phyloP scores from a whole-genome alignment of 352 stramenopile species.

The Thraustochytrium sp. region DNA sequence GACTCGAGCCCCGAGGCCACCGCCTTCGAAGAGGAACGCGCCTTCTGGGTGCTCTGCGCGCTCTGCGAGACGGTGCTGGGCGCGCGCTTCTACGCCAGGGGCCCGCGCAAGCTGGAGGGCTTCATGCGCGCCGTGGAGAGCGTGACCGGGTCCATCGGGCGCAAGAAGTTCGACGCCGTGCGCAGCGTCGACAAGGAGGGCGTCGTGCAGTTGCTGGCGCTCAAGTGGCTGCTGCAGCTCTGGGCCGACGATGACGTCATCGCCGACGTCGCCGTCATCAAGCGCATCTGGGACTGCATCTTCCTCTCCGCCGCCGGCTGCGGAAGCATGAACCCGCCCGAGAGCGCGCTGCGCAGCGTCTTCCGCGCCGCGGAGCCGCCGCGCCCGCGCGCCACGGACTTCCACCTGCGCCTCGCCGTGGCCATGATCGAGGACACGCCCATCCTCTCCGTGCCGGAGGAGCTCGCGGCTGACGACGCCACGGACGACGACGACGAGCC shows the following conservation, averaged over 20 bases:
- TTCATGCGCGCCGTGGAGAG: conserved; percentile 1
- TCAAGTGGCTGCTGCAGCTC: conserved; percentile 35
- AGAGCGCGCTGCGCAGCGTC: background rate
- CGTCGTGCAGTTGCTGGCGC: background rate
- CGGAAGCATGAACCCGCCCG: background rate
- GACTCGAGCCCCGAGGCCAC: background rate
- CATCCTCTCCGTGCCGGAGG: background rate
- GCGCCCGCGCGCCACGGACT: background rate
- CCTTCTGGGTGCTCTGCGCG: conserved; percentile 47
- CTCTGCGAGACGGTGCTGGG: conserved; percentile 39
- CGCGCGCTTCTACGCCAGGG: background rate
- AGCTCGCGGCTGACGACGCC: background rate
- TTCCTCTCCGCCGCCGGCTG: conserved; percentile 17
- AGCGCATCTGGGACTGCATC: conserved; percentile 38
- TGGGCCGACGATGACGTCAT: conserved; percentile 33
- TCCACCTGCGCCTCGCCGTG: conserved; percentile 36
- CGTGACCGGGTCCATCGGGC: background rate
- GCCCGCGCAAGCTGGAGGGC: background rate
- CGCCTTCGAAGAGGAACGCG: conserved; percentile 35
- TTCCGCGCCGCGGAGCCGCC: background rate
- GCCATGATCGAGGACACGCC: conserved; percentile 36
- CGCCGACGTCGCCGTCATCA: background rate
- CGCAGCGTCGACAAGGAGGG: background rate
- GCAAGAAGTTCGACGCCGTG: background rate
- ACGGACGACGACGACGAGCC: background rate